Base-by-base conservation (phyloP, 2,329 filamentous ascomycete genomes). In the Neofusicoccum ribis region DNA sequence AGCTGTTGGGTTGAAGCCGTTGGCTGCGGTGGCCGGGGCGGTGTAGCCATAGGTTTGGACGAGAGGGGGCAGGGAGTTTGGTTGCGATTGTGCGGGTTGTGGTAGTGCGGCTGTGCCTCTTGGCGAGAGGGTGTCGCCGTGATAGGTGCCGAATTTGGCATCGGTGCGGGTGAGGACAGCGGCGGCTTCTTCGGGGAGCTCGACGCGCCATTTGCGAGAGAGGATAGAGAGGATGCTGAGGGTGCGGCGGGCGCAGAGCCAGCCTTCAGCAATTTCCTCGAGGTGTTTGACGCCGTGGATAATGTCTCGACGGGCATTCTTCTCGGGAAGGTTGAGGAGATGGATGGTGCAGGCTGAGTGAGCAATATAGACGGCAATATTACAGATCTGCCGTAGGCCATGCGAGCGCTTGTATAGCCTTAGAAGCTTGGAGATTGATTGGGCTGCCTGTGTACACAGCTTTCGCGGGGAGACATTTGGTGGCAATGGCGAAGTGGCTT, bases 261-360 rank as follows among this genome's bases (percentile, higher is more conserved):
- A 99, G 71, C 93, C 90, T 76, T 97, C 93, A 0, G 92, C 92
- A 71, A 99, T 97, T 73, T 98, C 94, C 76, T 98, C 94, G 1
- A 98, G 85, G 68, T 97, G 92, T 72, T 92, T 94, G 49, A 97
- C 85, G 1, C 94, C 93, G 71, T 97, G 93, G 4, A 91, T 90
- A 47, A 99, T 91, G 76, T 98, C 94, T 70, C 94, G 84, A 72
- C 88, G 90, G 4, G 95, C 92, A 36, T 91, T 95, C 79, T 95
- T 97, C 70, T 97, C 93, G 0, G 93, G 93, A 1, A 98, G 82
- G 70, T 97, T 97, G 41, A 99, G 87, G 20, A 99, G 81, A 72
- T 98, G 95, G 44, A 98, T 96, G 0, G 93, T 97, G 74, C 93
- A 97, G 36, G 95, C 93, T 4, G 92, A 95, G 76, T 98, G 94